Evolutionary conservation across 2,329 filamentous ascomycete species (phyloP).

Genomic region (Scedosporium dehoogii): DNA sequence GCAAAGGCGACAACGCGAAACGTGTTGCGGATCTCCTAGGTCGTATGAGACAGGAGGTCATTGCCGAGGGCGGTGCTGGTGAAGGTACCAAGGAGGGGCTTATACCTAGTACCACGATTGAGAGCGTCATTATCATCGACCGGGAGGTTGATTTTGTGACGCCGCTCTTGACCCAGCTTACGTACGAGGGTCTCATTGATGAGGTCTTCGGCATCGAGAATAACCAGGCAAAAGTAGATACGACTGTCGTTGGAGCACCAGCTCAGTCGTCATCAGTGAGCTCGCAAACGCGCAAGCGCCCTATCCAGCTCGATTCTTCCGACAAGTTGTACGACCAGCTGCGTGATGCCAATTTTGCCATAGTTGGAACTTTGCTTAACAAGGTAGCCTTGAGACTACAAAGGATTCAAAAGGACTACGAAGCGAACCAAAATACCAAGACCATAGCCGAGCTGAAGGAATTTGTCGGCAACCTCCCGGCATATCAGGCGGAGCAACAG

Average conservation of each 20-base stretch:
- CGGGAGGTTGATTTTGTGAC: constrained; percentile 92
- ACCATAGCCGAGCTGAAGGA: constrained; percentile 86
- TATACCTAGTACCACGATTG: constrained; percentile 76
- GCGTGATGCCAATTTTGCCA: constrained; percentile 88
- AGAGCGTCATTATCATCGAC: constrained; percentile 90
- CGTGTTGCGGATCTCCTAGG: constrained; percentile 76
- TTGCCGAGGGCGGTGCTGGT: constrained; percentile 65
- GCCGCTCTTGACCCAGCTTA: constrained; percentile 83
- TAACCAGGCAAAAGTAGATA: constrained; percentile 88
- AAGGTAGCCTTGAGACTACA: constrained; percentile 81
- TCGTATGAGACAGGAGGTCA: constrained; percentile 83
- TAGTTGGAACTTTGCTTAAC: constrained; percentile 81
- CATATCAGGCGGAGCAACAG: constrained; percentile 86
- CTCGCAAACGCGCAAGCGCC: constrained; percentile 62
- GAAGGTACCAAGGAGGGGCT: constrained; percentile 56
- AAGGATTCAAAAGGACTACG: constrained; percentile 75
- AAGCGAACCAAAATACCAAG: constrained; percentile 79
- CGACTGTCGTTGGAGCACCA: constrained; percentile 72
- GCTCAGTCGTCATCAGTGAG: constrained; percentile 50
- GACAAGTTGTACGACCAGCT: constrained; percentile 84
- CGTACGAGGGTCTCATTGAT: constrained; percentile 92
- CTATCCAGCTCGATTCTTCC: constrained; percentile 77
- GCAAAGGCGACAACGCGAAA: constrained; percentile 92
- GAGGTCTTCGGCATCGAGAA: constrained; percentile 87
- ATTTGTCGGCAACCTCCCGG: constrained; percentile 88